Evolutionary conservation across 1,284 basidiomycete genomes (phyloP).

Genomic region (Pisolithus thermaeus): DNA sequence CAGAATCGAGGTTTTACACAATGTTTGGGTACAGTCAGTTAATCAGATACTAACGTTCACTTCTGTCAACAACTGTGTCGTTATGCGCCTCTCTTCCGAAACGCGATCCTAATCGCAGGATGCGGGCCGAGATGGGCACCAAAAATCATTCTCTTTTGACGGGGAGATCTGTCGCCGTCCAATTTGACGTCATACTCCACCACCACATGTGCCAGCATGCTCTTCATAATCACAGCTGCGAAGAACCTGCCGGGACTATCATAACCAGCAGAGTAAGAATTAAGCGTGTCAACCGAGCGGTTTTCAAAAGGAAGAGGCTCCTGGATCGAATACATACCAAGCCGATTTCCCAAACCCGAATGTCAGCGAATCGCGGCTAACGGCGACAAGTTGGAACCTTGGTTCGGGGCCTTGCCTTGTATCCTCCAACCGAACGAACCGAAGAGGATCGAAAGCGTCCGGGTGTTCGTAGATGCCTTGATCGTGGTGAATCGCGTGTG

Average conservation of each 20-base stretch:
- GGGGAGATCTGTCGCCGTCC: neutral
- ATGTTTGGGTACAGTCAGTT: too few species aligned
- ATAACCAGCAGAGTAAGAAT: too few species aligned
- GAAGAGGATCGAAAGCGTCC: constrained; percentile 27
- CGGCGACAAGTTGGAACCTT: constrained; percentile 17
- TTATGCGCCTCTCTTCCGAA: neutral
- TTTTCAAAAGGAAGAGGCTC: too few species aligned
- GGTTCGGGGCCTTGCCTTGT: constrained; percentile 7
- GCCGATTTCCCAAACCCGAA: constrained; percentile 18
- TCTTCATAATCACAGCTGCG: constrained; percentile 6
- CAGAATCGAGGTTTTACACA: too few species aligned
- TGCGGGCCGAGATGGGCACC: neutral
- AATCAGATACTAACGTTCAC: too few species aligned
- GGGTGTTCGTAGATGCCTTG: constrained; percentile 22
- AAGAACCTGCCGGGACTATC: constrained; percentile 12
- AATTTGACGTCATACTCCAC: constrained; percentile 10
- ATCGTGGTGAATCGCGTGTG: constrained; percentile 24
- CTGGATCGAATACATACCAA: constrained; percentile 8
- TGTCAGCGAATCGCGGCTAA: constrained; percentile 11
- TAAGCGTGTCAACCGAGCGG: neutral
- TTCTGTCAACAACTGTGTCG: too few species aligned
- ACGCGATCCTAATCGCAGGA: neutral
- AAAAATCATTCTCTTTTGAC: neutral
- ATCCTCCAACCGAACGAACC: constrained; percentile 22
- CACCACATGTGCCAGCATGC: constrained; percentile 7